phyloP scores from a whole-genome alignment of 345 rosid species.

The Angophora floribunda region DNA sequence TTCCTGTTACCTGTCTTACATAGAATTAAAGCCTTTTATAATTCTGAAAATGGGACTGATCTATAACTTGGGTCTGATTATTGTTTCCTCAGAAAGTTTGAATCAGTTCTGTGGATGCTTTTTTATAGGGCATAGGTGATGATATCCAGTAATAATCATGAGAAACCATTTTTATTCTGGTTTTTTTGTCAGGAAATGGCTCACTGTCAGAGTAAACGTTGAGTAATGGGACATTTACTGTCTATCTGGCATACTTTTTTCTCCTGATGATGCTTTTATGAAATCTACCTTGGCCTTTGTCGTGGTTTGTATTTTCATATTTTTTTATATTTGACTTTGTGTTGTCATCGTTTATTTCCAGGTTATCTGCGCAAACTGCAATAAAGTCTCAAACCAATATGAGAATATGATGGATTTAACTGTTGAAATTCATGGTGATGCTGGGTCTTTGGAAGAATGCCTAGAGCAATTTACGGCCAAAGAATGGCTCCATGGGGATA shows the following conservation, averaged over 20 bases:
- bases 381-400: constrained; percentile 67
- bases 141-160: background rate
- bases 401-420: constrained; percentile 99
- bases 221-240: background rate
- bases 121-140: background rate
- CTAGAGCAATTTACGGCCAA: constrained; percentile 75
- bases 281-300: background rate
- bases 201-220: background rate
- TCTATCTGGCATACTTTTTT: background rate
- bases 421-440: constrained; percentile 94
- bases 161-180: background rate
- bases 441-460: constrained; percentile 86
- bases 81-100: background rate
- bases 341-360: constrained; percentile 8
- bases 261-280: background rate
- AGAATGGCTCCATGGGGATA: constrained; percentile 95
- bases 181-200: background rate
- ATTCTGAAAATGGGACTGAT: background rate
- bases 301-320: background rate
- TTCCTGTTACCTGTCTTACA: background rate
- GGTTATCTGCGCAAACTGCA: constrained; percentile 77
- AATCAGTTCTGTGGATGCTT: background rate
- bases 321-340: background rate
- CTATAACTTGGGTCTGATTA: background rate
- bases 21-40: background rate